Percentiles rank a stretch among this genome's conserved stretches.
Conservation (phyloP, 192 early-diverging fungal species). For the Diversispora epigaea region DNA sequence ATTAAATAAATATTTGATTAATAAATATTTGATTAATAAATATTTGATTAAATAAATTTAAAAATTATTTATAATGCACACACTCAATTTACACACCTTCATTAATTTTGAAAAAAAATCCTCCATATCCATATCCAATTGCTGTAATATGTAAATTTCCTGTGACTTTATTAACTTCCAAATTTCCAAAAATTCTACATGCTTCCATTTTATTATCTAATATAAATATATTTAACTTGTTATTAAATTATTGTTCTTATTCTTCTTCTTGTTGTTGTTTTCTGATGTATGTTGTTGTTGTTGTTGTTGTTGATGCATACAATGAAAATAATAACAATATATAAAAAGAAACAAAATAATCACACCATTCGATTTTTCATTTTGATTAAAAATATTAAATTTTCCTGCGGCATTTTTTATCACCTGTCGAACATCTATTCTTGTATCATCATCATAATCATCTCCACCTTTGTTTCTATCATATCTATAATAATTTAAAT, state of each 20-base stretch:
- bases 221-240: not conserved
- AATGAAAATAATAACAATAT: not conserved
- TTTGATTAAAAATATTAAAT: not conserved
- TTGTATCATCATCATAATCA: not conserved
- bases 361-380: not conserved
- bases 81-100: slow-evolving; percentile 46
- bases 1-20: slow-evolving; percentile 13
- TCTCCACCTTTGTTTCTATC: no score
- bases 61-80: not conserved
- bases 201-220: slow-evolving; percentile 48
- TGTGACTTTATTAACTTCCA: slow-evolving; percentile 75
- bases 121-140: slow-evolving; percentile 82
- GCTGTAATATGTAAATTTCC: slow-evolving; percentile 93
- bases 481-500: not conserved
- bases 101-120: slow-evolving; percentile 60
- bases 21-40: slow-evolving; percentile 4
- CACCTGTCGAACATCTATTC: slow-evolving; percentile 21
- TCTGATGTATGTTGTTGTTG: not conserved
- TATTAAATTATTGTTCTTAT: not conserved
- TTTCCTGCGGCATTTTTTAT: not conserved
- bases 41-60: not conserved
- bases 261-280: not conserved
- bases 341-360: not conserved
- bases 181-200: slow-evolving; percentile 74
- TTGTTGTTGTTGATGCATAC: no score